Percentiles rank a stretch among this genome's conserved stretches.
Evolutionary conservation across 805 yeast genomes (phyloP).

Genomic region (Saitoella complicata): DNA sequence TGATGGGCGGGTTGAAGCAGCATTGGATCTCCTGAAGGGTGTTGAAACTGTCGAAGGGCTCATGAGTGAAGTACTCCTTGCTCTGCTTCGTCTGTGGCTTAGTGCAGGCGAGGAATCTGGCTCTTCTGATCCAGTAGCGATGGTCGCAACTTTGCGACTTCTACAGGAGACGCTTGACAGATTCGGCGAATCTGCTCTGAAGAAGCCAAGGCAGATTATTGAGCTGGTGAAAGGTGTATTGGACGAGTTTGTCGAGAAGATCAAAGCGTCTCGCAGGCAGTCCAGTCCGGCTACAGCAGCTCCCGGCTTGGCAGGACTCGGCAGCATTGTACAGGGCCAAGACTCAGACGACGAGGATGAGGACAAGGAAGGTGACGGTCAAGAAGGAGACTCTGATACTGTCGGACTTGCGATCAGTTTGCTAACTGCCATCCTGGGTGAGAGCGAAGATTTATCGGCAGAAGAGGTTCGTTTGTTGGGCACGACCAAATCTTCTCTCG

Average conservation of each 20-base stretch:
- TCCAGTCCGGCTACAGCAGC: slow-evolving; percentile 43
- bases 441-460: slow-evolving; percentile 9
- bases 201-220: too few relatives aligned
- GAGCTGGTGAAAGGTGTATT: slow-evolving; percentile 28
- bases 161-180: slow-evolving; percentile 20
- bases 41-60: not conserved
- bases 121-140: slow-evolving; percentile 9
- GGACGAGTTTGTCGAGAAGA: slow-evolving; percentile 41
- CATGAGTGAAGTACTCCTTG: slow-evolving; percentile 30
- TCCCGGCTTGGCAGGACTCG: slow-evolving; percentile 24
- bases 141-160: not conserved
- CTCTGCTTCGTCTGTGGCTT: slow-evolving; percentile 48
- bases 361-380: slow-evolving; percentile 15
- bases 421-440: slow-evolving; percentile 19
- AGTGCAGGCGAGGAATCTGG: slow-evolving; percentile 6
- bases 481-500: slow-evolving; percentile 4
- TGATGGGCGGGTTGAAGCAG: too few relatives aligned
- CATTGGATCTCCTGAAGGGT: too few relatives aligned
- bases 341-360: slow-evolving; percentile 18
- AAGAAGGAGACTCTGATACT: slow-evolving; percentile 19
- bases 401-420: slow-evolving; percentile 20
- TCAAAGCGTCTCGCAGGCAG: slow-evolving; percentile 39
- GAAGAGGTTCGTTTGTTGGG: slow-evolving; percentile 7
- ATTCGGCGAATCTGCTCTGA: slow-evolving; percentile 34
- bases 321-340: slow-evolving; percentile 13